Evolutionary conservation across 2,329 filamentous ascomycete genomes (phyloP).

Genomic region (Colletotrichum somersetense): DNA sequence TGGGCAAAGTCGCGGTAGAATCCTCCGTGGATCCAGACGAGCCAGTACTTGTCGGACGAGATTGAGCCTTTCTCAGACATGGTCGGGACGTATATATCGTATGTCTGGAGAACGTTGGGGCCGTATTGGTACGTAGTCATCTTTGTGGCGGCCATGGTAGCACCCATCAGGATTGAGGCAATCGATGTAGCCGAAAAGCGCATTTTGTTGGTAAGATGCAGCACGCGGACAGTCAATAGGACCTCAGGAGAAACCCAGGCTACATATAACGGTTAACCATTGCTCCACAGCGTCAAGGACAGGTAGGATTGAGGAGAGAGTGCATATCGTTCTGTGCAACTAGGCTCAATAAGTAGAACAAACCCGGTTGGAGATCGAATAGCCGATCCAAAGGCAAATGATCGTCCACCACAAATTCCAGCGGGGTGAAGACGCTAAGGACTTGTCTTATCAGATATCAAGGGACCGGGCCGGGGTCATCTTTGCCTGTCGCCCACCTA

Average conservation of each 20-base stretch:
- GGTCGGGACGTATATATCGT: constrained; percentile 23
- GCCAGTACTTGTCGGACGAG: constrained; percentile 27
- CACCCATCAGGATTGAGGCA: not conserved
- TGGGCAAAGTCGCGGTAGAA: constrained; percentile 37
- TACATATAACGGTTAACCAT: not conserved
- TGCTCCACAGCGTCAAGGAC: not conserved
- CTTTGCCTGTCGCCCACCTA: constrained; percentile 2
- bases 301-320: not conserved
- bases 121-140: constrained; percentile 32
- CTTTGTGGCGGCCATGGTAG: constrained; percentile 17
- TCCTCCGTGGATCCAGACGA: constrained; percentile 30
- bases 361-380: not conserved
- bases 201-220: not conserved
- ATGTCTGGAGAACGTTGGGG: constrained; percentile 26
- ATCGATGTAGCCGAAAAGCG: not conserved
- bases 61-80: not conserved
- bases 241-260: not conserved
- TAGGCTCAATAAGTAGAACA: constrained; percentile 14
- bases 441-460: not conserved
- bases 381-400: not conserved
- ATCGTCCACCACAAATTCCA: constrained; percentile 4
- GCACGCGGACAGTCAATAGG: not conserved
- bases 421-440: constrained; percentile 8
- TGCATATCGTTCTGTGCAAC: not conserved
- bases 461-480: not conserved